These are phyloP conservation scores for Brassica nigra DNA, from an alignment of 345 rosid genomes.

Conservation along the genomic window DNA sequence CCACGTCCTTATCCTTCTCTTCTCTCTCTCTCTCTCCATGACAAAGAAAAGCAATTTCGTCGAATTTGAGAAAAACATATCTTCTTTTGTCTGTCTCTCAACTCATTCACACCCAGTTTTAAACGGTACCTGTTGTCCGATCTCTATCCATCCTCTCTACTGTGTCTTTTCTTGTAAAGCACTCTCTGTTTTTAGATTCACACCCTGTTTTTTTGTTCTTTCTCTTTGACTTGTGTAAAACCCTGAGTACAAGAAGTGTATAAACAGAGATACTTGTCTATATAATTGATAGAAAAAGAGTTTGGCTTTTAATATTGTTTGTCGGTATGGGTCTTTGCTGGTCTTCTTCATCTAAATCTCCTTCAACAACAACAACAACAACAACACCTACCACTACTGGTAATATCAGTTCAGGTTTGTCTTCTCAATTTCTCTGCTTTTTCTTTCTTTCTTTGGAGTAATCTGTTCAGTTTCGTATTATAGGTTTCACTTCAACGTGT, in stretches of 20 bases:
- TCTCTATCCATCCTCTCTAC: slow-evolving; percentile 5
- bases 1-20: slow-evolving; percentile 5
- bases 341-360: slow-evolving; percentile 50
- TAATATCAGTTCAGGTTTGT: slow-evolving; percentile 60
- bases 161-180: slow-evolving; percentile 17
- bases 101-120: slow-evolving; percentile 33
- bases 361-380: slow-evolving; percentile 41
- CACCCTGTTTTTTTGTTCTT: slow-evolving; percentile 13
- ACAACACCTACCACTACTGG: slow-evolving; percentile 57
- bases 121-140: slow-evolving; percentile 5
- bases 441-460: background rate
- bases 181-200: slow-evolving; percentile 34
- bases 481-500: slow-evolving; percentile 34
- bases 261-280: slow-evolving; percentile 2
- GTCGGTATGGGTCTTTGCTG: slow-evolving; percentile 70
- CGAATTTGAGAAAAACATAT: background rate
- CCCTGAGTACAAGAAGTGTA: slow-evolving; percentile 1
- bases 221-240: slow-evolving; percentile 8
- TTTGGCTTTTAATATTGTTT: slow-evolving; percentile 3
- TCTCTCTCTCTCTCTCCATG: background rate
- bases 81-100: background rate
- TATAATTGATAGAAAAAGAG: background rate
- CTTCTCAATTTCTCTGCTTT: background rate
- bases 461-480: slow-evolving; percentile 20
- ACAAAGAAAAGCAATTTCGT: slow-evolving; percentile 19